Conservation (phyloP, 2,329 filamentous ascomycete genomes). For the Monosporascus ibericus region DNA sequence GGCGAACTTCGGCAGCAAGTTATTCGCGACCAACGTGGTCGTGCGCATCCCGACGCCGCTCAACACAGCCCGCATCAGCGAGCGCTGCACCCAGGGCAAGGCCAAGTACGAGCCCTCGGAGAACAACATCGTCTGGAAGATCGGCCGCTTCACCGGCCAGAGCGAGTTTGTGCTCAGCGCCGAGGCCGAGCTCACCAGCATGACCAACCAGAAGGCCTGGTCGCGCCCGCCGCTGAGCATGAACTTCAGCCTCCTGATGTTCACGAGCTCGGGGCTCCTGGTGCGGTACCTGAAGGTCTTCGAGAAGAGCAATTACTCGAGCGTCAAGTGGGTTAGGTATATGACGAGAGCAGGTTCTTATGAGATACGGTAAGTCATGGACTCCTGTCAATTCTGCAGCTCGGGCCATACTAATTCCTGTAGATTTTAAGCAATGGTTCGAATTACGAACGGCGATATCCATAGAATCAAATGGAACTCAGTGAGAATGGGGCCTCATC, state of each 20-base stretch:
- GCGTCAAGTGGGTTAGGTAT: slow-evolving; percentile 98
- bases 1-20: slow-evolving; percentile 91
- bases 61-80: slow-evolving; percentile 90
- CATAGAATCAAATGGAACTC: too few relatives aligned
- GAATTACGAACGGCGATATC: too few relatives aligned
- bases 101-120: slow-evolving; percentile 98
- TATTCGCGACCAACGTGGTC: slow-evolving; percentile 95
- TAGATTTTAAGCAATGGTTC: too few relatives aligned
- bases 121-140: slow-evolving; percentile 99
- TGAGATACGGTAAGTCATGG: slow-evolving; percentile 68
- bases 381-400: too few relatives aligned
- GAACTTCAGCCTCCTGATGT: slow-evolving; percentile 94
- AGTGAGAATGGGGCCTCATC: too few relatives aligned
- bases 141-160: slow-evolving; percentile 95
- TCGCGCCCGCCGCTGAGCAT: slow-evolving; percentile 86
- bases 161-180: slow-evolving; percentile 93
- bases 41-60: slow-evolving; percentile 92
- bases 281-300: slow-evolving; percentile 97
- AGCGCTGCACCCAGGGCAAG: slow-evolving; percentile 91
- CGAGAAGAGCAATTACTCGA: slow-evolving; percentile 98
- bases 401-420: too few relatives aligned
- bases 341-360: slow-evolving; percentile 98
- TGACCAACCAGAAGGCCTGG: slow-evolving; percentile 98
- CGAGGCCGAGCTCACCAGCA: slow-evolving; percentile 86
- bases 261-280: slow-evolving; percentile 86